Conservation (phyloP, 139 green algal species). For the Chlamydomonas urium region DNA sequence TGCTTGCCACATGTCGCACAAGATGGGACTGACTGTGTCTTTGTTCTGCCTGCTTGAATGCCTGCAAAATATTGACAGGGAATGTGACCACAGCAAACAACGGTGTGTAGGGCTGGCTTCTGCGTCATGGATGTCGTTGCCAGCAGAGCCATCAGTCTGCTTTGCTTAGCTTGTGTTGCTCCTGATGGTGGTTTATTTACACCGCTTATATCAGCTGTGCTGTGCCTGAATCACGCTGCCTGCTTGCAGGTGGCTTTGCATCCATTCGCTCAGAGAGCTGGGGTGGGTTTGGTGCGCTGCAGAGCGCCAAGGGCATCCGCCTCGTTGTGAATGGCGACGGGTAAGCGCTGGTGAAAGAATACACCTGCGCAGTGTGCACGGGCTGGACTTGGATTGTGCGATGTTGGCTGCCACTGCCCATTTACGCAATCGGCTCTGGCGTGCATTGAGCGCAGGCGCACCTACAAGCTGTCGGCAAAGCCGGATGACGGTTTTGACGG, state of each 20-base stretch:
- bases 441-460: no score
- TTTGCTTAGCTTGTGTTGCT: not conserved
- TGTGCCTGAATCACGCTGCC: not conserved
- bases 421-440: not conserved
- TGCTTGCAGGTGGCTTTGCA: constrained; percentile 4
- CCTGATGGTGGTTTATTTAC: not conserved
- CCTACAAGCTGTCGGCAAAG: constrained; percentile 9
- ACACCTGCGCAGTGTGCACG: not conserved
- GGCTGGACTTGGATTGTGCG: no score
- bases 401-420: no score
- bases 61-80: not conserved
- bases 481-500: constrained; percentile 14
- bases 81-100: constrained; percentile 15
- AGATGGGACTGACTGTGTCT: not conserved
- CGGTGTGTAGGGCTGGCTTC: not conserved
- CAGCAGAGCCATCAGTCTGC: not conserved
- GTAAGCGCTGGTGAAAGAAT: not conserved
- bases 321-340: not conserved
- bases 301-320: not conserved
- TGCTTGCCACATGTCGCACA: not conserved
- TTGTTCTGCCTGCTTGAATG: not conserved
- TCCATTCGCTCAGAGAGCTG: not conserved
- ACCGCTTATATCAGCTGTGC: not conserved
- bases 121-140: not conserved
- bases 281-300: constrained; percentile 1